Evolutionary conservation across 805 yeast genomes (phyloP), one percentile per base, ranked within the genome.

Genomic region (Yamadazyma olivae): DNA sequence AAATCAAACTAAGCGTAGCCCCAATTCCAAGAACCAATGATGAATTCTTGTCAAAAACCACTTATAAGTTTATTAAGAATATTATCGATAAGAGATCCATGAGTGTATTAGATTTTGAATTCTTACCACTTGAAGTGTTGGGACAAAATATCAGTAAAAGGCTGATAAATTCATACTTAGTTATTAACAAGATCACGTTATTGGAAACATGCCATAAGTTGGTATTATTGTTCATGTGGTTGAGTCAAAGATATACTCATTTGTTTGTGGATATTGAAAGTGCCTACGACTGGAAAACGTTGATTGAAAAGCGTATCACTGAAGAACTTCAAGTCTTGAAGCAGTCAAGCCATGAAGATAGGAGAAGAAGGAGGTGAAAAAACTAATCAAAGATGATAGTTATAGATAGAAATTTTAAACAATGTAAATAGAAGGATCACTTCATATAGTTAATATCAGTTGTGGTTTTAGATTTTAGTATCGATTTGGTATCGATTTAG

Each of bases 191-290:
- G 17, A 22, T 45, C 4, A 33, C 40, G 17, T 32, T 54, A 21
- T 59, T 81, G 15, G 97, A 89, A 53, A 70, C 72, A 4, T 62
- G 83, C 40, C 95, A 89, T 60, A 77, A 78, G 45, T 62, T 76
- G 30, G 70, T 86, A 13, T 71, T 80, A 46, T 60, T 85, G 5
- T 91, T 77, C 52, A 64, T 87, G 53, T 91, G 99, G 99, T 67
- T 91, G 43, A 73, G 85, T 36, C 90, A 86, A 55, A 67, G 97
- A 50, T 91, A 83, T 67, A 95, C 97, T 1, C 78, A 82, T 20
- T 71, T 78, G 33, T 86, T 89, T 48, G 75, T 83, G 13, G 96
- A 88, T 56, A 67, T 78, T 12, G 85, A 81, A 40, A 74, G 87
- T 31, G 95, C 95, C 0, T 55, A 59, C 17, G 85, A 83, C 37